Evolutionary conservation across 2,329 filamentous ascomycete species (phyloP), one percentile per base, ranked within the genome.

Genomic region (Pseudogymnoascus sp.): DNA sequence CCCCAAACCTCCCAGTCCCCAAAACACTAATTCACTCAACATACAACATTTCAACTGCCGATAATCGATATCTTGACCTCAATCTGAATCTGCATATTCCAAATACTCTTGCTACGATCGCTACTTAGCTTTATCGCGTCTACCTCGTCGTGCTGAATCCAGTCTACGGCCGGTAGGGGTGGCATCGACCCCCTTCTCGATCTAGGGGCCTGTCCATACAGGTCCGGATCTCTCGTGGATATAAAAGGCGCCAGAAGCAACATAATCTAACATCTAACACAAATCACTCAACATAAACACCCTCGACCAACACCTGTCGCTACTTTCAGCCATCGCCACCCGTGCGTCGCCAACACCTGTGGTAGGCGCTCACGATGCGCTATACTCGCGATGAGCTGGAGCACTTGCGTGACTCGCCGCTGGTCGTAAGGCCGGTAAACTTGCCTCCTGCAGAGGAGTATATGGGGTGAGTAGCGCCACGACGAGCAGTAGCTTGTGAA

Each of bases 381-480:
- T 97, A 97, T 76, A 83, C 89, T 67, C 81, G 84, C 76, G 90
- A 93, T 68, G 83, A 89, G 77, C 81, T 97, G 70, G 80, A 91
- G 71, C 82, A 83, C 74, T 80, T 97, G 71, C 85, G 88, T 76
- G 82, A 88, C 65, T 97, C 93, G 68, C 92, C 92, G 68, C 81
- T 96, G 75, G 92, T 92, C 72, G 79, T 83, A 70, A 96, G 90
- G 77, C 93, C 93, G 57, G 80, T 87, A 67, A 84, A 82, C 67
- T 82, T 97, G 53, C 93, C 92, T 68, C 89, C 91, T 26, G 84
- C 88, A 67, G 91, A 96, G 78, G 91, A 96, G 80, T 97, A 93
- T 93, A 96, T 97, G 91, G 92, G 93, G 89, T 96, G 81, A 67
- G 71, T 60, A 17, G 33, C 33, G 17, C 19, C 7, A 60, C 33